Evolutionary conservation across 352 stramenopile species (phyloP), one percentile per base, ranked within the genome.

Genomic region (Phytopythium delawarense): DNA sequence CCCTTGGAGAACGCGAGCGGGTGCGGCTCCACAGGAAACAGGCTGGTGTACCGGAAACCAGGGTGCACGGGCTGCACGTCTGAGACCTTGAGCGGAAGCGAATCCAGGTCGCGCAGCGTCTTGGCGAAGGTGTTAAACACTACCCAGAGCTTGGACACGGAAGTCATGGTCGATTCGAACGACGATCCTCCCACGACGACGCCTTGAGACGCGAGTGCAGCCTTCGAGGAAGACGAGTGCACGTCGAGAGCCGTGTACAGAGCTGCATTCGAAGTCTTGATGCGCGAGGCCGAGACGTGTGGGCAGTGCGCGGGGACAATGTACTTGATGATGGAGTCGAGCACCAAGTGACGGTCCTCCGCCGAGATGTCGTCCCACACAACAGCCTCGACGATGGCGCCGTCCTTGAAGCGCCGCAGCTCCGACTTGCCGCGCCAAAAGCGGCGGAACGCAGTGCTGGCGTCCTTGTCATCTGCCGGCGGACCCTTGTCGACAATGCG

Each of bases 391-490:
- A 96, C 63, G 52, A 97, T 97, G 23, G 89, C 76, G 7, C 90
- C 89, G 58, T 97, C 89, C 59, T 95, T 95, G 66, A 97, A 97
- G 13, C 90, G 85, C 55, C 91, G 87, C 35, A 98, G 63, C 64
- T 98, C 89, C 0, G 87, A 86, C 64, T 94, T 93, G 35, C 73
- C 66, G 18, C 88, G 89, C 92, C 92, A 98, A 56, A 98, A 97
- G 15, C 71, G 65, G 57, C 89, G 88, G 75, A 97, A 98, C 42
- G 75, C 63, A 8, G 67, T 54, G 28, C 87, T 90, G 15, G 68
- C 76, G 9, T 66, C 59, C 45, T 82, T 89, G 66, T 97, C 81
- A n/a, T 97, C 90, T 0, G 87, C 90, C 0, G 79, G 72, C 21
- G 91, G 91, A 6, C 91, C 91, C 63, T 94, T 95, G 67, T 98